Evolutionary conservation across 352 stramenopile species (phyloP).

Genomic region (Phytophthora constricta): DNA sequence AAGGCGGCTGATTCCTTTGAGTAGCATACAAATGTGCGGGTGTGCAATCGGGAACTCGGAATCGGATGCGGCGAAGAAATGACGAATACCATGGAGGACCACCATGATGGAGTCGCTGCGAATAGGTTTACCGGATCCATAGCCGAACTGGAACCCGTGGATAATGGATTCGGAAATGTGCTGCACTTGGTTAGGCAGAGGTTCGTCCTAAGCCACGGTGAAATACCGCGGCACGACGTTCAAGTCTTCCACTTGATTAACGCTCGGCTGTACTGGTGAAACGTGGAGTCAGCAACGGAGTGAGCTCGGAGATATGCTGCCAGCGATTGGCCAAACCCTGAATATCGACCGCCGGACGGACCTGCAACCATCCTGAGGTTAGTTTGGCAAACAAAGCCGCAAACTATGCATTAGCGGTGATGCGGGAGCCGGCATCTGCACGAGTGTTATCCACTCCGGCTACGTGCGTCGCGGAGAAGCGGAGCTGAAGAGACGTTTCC

Average conservation of each 20-base stretch:
- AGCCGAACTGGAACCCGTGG: neutral
- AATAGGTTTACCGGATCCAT: neutral
- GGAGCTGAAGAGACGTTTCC: constrained; percentile 3
- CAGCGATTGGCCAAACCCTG: constrained; percentile 1
- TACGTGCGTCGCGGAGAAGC: constrained; percentile 19
- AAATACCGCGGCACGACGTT: neutral
- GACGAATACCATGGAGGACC: neutral
- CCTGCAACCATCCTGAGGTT: constrained; percentile 11
- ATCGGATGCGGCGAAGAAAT: constrained; percentile 1
- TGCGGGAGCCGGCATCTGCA: constrained; percentile 11
- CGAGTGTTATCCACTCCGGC: constrained; percentile 5
- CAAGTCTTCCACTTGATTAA: neutral
- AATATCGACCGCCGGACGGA: neutral
- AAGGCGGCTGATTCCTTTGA: constrained; percentile 15
- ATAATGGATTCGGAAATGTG: constrained; percentile 12
- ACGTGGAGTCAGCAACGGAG: constrained; percentile 17
- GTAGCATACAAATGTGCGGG: constrained; percentile 14
- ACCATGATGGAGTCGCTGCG: neutral
- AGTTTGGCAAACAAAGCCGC: constrained; percentile 1
- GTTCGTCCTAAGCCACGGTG: neutral
- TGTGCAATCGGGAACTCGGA: constrained; percentile 4
- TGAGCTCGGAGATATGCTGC: constrained; percentile 12
- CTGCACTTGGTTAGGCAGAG: neutral
- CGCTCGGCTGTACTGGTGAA: neutral
- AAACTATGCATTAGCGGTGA: constrained; percentile 4